Evolutionary conservation across 495 filamentous ascomycete genomes (phyloP).

Genomic region (Usnea hakonensis): DNA sequence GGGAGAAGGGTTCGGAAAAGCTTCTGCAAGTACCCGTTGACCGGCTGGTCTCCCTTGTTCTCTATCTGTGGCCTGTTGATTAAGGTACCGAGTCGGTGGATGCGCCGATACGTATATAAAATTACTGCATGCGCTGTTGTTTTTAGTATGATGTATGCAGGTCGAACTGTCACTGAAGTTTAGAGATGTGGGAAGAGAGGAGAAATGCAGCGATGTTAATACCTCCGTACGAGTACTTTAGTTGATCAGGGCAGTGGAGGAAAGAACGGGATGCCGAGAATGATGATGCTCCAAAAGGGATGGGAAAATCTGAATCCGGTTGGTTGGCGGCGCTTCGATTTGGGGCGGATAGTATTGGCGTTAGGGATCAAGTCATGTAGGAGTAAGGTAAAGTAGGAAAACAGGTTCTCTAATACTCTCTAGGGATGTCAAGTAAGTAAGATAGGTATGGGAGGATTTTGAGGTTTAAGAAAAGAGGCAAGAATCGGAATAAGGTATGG

Average conservation of each 20-base stretch:
- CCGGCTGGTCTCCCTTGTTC: background rate
- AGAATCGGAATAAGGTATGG: background rate
- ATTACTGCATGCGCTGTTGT: too few species aligned
- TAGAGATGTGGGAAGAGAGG: background rate
- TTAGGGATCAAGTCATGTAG: too few species aligned
- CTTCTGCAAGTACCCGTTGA: constrained; percentile 3
- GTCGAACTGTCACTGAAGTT: background rate
- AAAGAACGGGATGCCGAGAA: background rate
- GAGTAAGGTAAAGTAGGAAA: background rate
- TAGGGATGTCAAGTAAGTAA: background rate
- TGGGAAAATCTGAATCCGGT: background rate
- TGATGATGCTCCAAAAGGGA: background rate
- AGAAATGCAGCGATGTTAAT: background rate
- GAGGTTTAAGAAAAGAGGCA: background rate
- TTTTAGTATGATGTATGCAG: background rate
- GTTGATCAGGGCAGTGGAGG: background rate
- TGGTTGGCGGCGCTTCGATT: background rate
- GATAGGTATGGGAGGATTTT: background rate
- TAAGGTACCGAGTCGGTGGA: background rate
- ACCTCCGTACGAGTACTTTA: background rate
- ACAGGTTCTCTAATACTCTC: background rate
- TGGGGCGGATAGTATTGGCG: too few species aligned
- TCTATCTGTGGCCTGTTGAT: background rate
- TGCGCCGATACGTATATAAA: background rate
- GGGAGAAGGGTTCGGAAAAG: background rate